These are phyloP conservation scores for Themeda triandra DNA, from an alignment of 176 grass and related monocot species.

Conservation along the genomic window DNA sequence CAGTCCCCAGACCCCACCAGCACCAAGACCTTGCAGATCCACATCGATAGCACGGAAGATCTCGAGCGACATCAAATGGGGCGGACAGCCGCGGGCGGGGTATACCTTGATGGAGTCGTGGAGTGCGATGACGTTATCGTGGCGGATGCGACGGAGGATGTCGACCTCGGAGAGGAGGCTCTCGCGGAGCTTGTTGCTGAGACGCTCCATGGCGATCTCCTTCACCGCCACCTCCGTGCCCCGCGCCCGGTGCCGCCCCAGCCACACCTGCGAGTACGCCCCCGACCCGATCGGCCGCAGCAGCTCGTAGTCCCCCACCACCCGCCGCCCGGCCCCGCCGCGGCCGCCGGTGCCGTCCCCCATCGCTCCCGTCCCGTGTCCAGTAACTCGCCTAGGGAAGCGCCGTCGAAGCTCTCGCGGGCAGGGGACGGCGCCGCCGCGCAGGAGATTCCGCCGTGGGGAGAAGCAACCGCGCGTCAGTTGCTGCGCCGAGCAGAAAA, in stretches of 20 bases:
- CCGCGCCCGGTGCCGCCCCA: conserved; percentile 43
- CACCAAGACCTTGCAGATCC: conserved; percentile 25
- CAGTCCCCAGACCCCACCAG: background rate
- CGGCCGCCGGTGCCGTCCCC: conserved; percentile 23
- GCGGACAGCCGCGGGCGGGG: background rate
- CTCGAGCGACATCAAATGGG: background rate
- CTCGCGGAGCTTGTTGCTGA: conserved; percentile 82
- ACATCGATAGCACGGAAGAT: background rate
- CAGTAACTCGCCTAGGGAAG: background rate
- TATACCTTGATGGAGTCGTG: conserved; percentile 76
- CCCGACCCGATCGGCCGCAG: conserved; percentile 67
- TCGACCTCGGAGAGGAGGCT: conserved; percentile 91
- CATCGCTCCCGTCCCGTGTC: conserved; percentile 25
- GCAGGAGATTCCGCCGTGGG: conserved; percentile 34
- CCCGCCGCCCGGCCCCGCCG: conserved; percentile 25
- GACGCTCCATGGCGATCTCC: conserved; percentile 81
- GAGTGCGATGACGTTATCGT: conserved; percentile 88
- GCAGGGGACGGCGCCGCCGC: background rate
- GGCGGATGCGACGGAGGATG: conserved; percentile 73
- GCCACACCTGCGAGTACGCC: conserved; percentile 88
- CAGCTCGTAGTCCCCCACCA: conserved; percentile 86
- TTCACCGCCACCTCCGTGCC: conserved; percentile 82
- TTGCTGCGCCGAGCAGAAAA: conserved; percentile 33
- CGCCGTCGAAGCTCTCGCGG: background rate
- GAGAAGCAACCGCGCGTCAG: conserved; percentile 58